These are phyloP conservation scores for Francoa sonchifolia DNA, from an alignment of 441 rosid genomes.

Conservation along the genomic window DNA sequence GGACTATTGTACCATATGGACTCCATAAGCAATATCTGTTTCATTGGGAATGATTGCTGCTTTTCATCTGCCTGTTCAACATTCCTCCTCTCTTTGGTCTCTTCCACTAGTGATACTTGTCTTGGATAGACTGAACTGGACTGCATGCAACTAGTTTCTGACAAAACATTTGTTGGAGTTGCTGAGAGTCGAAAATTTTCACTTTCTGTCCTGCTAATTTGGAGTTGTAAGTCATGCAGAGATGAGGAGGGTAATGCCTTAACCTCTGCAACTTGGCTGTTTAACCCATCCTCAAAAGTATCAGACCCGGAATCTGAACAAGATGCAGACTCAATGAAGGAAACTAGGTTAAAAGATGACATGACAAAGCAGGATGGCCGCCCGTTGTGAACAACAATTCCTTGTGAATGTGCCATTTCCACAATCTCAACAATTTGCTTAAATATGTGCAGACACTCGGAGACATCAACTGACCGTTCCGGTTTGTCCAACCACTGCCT, in stretches of 20 bases:
- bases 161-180: constrained; percentile 26
- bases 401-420: constrained; percentile 11
- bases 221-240: constrained; percentile 27
- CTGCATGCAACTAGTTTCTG: constrained; percentile 51
- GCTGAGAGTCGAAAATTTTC: constrained; percentile 24
- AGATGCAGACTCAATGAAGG: constrained; percentile 47
- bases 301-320: constrained; percentile 95
- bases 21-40: constrained; percentile 73
- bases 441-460: constrained; percentile 13
- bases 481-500: constrained; percentile 17
- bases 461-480: constrained; percentile 10
- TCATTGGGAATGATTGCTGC: constrained; percentile 79
- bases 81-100: constrained; percentile 19
- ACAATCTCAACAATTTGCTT: constrained; percentile 17
- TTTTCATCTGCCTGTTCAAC: constrained; percentile 45
- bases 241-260: constrained; percentile 29
- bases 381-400: constrained; percentile 12
- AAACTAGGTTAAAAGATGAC: constrained; percentile 9
- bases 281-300: constrained; percentile 53
- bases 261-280: constrained; percentile 31
- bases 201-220: constrained; percentile 21
- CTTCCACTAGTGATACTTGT: constrained; percentile 20
- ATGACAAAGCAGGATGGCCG: constrained; percentile 13
- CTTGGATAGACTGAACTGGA: constrained; percentile 27
- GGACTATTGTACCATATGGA: constrained; percentile 81